These are phyloP conservation scores for Cylindrotheca fusiformis DNA, from an alignment of 108 stramenopile species.

Conservation along the genomic window DNA sequence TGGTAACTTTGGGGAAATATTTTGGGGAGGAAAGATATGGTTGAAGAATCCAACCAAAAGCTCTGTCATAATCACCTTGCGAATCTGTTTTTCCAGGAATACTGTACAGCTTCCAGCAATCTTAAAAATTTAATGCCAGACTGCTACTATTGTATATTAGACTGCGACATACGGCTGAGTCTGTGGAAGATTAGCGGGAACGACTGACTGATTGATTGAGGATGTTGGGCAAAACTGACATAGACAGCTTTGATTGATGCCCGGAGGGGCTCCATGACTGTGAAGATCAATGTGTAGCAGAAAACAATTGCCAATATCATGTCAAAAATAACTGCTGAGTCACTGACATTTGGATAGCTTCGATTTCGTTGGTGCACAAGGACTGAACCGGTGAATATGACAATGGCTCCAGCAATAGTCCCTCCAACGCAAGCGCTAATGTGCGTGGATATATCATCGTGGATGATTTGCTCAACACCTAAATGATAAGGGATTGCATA, in stretches of 20 bases:
- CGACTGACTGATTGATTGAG: constrained; percentile 69
- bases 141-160: constrained; percentile 28
- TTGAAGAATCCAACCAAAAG: too few relatives aligned
- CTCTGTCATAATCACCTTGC: too few relatives aligned
- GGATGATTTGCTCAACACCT: constrained; percentile 80
- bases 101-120: too few relatives aligned
- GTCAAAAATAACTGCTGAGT: constrained; percentile 52
- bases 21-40: too few relatives aligned
- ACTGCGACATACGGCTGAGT: constrained; percentile 72
- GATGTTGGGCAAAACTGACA: constrained; percentile 85
- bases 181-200: constrained; percentile 84
- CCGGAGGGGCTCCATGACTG: constrained; percentile 83
- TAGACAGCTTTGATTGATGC: constrained; percentile 82
- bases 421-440: constrained; percentile 69
- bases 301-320: constrained; percentile 71
- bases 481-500: too few relatives aligned
- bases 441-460: constrained; percentile 81
- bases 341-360: constrained; percentile 22
- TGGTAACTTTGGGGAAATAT: too few relatives aligned
- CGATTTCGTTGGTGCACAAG: constrained; percentile 43
- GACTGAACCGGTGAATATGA: constrained; percentile 57
- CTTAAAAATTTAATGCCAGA: too few relatives aligned
- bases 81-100: too few relatives aligned
- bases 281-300: constrained; percentile 76
- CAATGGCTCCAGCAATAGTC: constrained; percentile 57